Conservation (phyloP, 148 eudicot genomes). For the Silene latifolia region DNA sequence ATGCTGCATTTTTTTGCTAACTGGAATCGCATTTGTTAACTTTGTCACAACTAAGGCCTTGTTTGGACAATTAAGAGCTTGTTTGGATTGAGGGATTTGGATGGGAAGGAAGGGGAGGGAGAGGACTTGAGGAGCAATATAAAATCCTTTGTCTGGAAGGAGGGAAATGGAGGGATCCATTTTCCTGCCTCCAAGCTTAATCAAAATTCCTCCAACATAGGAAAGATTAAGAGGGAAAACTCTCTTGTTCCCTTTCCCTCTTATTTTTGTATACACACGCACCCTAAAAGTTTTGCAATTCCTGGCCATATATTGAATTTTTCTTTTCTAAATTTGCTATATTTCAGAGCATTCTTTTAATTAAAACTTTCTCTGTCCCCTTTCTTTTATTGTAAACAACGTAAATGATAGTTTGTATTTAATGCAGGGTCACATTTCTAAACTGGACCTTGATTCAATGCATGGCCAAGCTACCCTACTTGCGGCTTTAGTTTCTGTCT, state of each 20-base stretch:
- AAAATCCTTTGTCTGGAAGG: neutral
- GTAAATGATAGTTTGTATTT: conserved; percentile 4
- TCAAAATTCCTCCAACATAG: neutral
- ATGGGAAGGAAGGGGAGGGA: neutral
- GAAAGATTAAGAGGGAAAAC: neutral
- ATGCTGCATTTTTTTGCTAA: neutral
- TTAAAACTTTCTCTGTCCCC: neutral
- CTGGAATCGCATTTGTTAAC: neutral
- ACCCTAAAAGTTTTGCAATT: neutral
- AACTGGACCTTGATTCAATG: conserved; percentile 72
- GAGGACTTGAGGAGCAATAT: neutral
- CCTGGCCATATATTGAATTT: neutral
- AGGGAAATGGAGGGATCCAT: neutral
- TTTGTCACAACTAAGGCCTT: neutral
- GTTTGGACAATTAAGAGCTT: too few species aligned
- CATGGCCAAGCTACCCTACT: conserved; percentile 89
- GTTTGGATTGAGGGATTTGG: neutral
- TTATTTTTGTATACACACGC: neutral
- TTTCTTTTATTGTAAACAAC: conserved; percentile 2
- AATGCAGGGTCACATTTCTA: conserved; percentile 69
- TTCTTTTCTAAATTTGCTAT: neutral
- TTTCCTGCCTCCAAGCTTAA: neutral
- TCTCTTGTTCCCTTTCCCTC: neutral
- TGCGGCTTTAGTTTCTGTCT: conserved; percentile 80
- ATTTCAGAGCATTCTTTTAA: neutral